phyloP scores from a whole-genome alignment of 768 basidiomycete species.

The Suillus subluteus region DNA sequence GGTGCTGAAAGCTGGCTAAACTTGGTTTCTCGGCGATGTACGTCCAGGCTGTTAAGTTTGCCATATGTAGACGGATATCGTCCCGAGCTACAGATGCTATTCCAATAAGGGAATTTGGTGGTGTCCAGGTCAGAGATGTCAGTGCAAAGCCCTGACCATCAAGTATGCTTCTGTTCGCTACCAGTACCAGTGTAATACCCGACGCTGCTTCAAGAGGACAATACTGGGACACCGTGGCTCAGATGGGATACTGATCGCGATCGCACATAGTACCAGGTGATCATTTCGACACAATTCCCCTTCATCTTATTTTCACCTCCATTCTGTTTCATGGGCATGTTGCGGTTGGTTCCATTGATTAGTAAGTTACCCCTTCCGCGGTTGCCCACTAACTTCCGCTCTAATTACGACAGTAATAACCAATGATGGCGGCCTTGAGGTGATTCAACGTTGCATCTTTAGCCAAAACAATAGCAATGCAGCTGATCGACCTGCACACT shows the following conservation, averaged over 20 bases:
- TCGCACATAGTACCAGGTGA: neutral
- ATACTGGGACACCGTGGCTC: neutral
- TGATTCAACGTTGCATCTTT: slow-evolving; percentile 13
- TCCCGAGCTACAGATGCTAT: neutral
- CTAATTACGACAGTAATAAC: slow-evolving; percentile 27
- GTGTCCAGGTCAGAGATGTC: neutral
- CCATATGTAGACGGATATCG: neutral
- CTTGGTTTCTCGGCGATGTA: neutral
- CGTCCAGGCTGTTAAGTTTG: neutral
- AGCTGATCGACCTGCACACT: slow-evolving; percentile 11
- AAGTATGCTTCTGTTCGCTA: neutral
- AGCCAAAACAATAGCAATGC: slow-evolving; percentile 22
- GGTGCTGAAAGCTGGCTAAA: neutral
- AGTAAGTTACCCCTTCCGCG: neutral
- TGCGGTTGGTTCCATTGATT: neutral
- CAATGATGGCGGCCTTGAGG: slow-evolving; percentile 16
- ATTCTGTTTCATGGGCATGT: neutral
- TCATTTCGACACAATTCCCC: neutral
- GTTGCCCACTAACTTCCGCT: slow-evolving; percentile 29
- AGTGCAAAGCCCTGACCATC: neutral
- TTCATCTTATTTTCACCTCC: neutral
- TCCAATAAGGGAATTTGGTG: neutral
- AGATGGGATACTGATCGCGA: neutral
- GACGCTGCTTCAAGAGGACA: no score
- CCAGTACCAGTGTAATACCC: no score